Conservation (phyloP, 345 rosid species). For the Eucalyptus pumila region DNA sequence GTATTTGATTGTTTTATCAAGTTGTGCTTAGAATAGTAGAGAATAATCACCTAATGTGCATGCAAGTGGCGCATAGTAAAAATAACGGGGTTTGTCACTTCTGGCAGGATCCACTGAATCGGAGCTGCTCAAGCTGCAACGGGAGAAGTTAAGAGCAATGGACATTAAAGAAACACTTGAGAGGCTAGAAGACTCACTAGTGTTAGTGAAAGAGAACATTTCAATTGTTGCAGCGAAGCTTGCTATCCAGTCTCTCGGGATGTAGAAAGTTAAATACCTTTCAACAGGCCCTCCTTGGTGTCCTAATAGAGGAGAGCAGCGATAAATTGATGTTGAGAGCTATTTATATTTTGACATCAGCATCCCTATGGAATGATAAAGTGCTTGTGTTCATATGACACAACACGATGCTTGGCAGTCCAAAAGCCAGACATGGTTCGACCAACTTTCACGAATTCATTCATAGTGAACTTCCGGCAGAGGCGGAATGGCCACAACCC, state of each 20-base stretch:
- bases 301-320: not conserved
- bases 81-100: not conserved
- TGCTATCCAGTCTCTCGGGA: slow-evolving; percentile 63
- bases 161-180: slow-evolving; percentile 39
- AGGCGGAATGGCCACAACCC: not conserved
- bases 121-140: slow-evolving; percentile 49
- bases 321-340: not conserved
- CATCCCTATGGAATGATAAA: not conserved
- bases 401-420: not conserved
- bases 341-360: not conserved
- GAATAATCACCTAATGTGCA: not conserved
- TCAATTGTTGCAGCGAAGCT: slow-evolving; percentile 71
- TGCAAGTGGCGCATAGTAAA: not conserved
- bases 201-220: slow-evolving; percentile 35
- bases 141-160: slow-evolving; percentile 53
- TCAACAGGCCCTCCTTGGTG: not conserved
- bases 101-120: slow-evolving; percentile 46
- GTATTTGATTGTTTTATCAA: not conserved
- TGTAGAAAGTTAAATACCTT: not conserved
- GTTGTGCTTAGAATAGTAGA: not conserved
- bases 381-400: not conserved
- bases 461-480: not conserved
- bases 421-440: not conserved
- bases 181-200: slow-evolving; percentile 49
- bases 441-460: not conserved